Evolutionary conservation across 306 rosid genomes (phyloP), one percentile per base, ranked within the genome.

Genomic region (Rosa chinensis): DNA sequence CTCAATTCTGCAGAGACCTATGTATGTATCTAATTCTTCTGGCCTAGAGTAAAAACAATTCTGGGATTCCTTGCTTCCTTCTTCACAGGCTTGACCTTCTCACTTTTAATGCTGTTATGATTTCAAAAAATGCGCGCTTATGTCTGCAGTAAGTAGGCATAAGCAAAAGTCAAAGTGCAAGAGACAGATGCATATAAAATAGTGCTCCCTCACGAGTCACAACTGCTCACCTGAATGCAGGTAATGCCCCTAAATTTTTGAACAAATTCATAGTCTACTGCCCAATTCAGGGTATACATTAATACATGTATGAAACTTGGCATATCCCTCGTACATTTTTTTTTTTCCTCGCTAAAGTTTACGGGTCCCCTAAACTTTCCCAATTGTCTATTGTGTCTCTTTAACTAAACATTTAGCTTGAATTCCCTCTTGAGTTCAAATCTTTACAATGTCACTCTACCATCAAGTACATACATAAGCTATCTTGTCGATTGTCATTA

Each of bases 31-130:
- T 13, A 48, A 61, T 4, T 10, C 35, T 3, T 37, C 4, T 32
- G 18, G 9, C 39, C 32, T 70, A 23, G 14, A 74, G 79, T 47
- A 76, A 49, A 72, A 66, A 71, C 79, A 79, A 77, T 75, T 80
- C 78, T 81, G 77, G 92, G 90, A 84, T 74, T 86, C 77, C 4
- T n/a, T 56, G 56, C 63, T 23, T 61, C 17, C 39, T 62, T 28
- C 18, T 25, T 64, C 84, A 62, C 83, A 85, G 90, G 83, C 89
- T 92, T 89, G 97, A 89, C 91, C 87, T 76, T 40, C 12, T 39
- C 70, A 81, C 86, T 81, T 85, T 88, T 75, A 87, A 88, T 80
- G 84, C 59, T 14, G 44, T n/a, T 75, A 20, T 63, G 43, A 32
- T 52, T 68, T 47, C 11, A 64, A 58, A 44, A 80, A 75, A 55